Evolutionary conservation across 495 filamentous ascomycete genomes (phyloP).

Genomic region (Hapsidospora chrysogenum): DNA sequence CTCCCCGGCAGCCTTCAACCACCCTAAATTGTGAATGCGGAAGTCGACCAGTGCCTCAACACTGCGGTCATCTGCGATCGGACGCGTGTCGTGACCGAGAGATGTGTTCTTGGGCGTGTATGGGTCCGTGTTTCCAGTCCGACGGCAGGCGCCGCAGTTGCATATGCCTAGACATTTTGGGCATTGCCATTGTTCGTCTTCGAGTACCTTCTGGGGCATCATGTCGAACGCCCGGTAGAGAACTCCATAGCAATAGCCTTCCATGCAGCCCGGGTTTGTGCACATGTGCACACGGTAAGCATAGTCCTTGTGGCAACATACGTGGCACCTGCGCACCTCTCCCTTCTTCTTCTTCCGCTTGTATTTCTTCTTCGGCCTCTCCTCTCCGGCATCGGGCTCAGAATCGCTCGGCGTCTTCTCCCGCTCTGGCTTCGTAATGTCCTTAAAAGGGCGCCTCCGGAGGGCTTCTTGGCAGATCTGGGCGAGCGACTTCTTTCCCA

Average conservation of each 20-base stretch:
- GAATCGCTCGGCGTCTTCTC: conserved; percentile 24
- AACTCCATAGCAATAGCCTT: conserved; percentile 73
- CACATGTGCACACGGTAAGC: conserved; percentile 72
- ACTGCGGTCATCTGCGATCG: conserved; percentile 75
- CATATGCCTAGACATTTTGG: conserved; percentile 73
- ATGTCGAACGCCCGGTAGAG: conserved; percentile 81
- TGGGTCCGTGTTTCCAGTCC: conserved; percentile 26
- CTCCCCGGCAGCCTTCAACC: conserved; percentile 42
- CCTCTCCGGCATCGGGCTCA: conserved; percentile 32
- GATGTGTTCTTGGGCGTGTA: conserved; percentile 71
- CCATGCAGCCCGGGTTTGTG: conserved; percentile 40
- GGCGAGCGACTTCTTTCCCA: conserved; percentile 60
- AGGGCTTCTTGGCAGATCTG: conserved; percentile 84
- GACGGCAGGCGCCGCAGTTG: conserved; percentile 64
- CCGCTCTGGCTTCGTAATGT: conserved; percentile 28
- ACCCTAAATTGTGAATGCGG: conserved; percentile 60
- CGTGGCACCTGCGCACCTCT: conserved; percentile 50
- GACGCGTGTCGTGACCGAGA: conserved; percentile 76
- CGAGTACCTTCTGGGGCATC: conserved; percentile 63
- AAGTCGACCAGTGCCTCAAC: conserved; percentile 79
- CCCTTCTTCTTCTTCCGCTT: conserved; percentile 23
- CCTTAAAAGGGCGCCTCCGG: conserved; percentile 46
- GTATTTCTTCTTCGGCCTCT: conserved; percentile 26
- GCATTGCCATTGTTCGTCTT: conserved; percentile 66
- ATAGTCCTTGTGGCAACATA: conserved; percentile 57